Conservation (phyloP, 352 stramenopile species). For the Globisporangium alternatum region DNA sequence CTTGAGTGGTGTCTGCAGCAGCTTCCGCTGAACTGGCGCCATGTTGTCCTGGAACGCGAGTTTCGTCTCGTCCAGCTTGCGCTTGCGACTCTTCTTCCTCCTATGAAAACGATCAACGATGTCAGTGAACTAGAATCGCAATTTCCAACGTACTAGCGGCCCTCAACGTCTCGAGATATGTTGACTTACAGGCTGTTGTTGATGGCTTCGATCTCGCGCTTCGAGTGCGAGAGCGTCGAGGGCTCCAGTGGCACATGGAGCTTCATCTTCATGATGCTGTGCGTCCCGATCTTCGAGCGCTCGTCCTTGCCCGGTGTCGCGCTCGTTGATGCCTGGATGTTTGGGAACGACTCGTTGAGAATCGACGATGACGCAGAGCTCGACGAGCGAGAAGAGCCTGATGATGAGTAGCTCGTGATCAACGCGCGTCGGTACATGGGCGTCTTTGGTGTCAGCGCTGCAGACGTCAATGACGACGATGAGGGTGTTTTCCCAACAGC, state of each 20-base stretch:
- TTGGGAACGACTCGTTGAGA: constrained; percentile 63
- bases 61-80: constrained; percentile 50
- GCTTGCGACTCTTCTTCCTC: constrained; percentile 60
- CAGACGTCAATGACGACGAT: constrained; percentile 2
- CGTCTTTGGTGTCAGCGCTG: constrained; percentile 22
- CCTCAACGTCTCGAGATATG: neutral
- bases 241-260: constrained; percentile 61
- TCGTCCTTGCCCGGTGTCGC: constrained; percentile 64
- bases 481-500: constrained; percentile 1
- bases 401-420: constrained; percentile 35
- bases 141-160: neutral
- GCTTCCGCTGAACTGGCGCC: constrained; percentile 59
- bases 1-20: constrained; percentile 74
- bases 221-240: constrained; percentile 39
- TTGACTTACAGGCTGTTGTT: constrained; percentile 76
- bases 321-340: constrained; percentile 76
- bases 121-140: neutral
- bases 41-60: constrained; percentile 19
- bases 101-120: constrained; percentile 17
- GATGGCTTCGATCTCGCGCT: constrained; percentile 74
- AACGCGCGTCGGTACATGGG: constrained; percentile 15
- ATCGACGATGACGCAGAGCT: constrained; percentile 15
- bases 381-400: constrained; percentile 17
- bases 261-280: constrained; percentile 76
- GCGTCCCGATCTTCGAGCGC: constrained; percentile 51